phyloP scores from a whole-genome alignment of 1,139 yeast species.

The Geotrichum histeridarum region DNA sequence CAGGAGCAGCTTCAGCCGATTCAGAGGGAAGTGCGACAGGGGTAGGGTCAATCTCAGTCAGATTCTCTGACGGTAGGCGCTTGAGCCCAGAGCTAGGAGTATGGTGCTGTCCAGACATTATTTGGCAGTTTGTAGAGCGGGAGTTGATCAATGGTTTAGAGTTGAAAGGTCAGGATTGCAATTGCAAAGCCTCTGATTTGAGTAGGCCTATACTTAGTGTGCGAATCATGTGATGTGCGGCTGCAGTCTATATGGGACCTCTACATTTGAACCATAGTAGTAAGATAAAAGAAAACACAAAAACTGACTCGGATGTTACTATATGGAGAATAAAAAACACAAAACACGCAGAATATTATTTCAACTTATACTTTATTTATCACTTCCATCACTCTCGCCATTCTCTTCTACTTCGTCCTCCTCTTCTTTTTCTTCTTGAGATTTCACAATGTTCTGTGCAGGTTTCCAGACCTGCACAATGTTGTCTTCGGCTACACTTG shows the following conservation, averaged over 20 bases:
- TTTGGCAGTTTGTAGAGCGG: not conserved
- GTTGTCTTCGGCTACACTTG: conserved; percentile 81
- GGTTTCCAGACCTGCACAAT: conserved; percentile 77
- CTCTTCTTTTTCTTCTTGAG: conserved; percentile 39
- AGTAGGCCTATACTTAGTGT: no score
- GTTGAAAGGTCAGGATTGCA: not conserved
- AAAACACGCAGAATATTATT: not conserved
- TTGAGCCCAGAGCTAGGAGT: not conserved
- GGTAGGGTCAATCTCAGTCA: conserved; percentile 2
- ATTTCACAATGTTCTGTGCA: conserved; percentile 37
- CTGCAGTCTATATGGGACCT: not conserved
- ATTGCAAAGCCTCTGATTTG: no score
- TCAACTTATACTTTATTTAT: not conserved
- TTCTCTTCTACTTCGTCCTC: conserved; percentile 27
- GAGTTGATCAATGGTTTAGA: not conserved
- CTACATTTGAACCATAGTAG: not conserved
- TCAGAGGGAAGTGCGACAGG: not conserved
- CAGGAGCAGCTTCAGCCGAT: not conserved
- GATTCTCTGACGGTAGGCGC: conserved; percentile 2
- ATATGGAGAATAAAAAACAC: not conserved
- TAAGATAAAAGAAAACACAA: not conserved
- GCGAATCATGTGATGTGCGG: no score
- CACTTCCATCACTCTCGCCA: conserved; percentile 11
- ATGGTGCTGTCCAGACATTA: not conserved
- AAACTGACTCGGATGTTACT: not conserved